Evolutionary conservation across 805 yeast genomes (phyloP), one percentile per base, ranked within the genome.

Genomic region (Teunomyces barrocoloradensis): DNA sequence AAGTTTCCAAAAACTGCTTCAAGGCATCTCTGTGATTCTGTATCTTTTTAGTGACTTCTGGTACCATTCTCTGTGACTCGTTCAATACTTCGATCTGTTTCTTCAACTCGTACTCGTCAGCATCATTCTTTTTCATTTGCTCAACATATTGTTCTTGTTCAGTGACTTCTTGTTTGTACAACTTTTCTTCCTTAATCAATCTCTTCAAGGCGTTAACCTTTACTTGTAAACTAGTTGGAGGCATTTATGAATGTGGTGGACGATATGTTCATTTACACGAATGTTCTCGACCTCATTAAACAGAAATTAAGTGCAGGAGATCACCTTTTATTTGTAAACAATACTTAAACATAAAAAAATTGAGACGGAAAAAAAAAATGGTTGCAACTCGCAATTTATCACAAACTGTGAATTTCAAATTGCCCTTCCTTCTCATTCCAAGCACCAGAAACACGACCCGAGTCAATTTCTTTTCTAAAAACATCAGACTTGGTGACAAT

Each of bases 141-240:
- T 68, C 74, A n/a, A 85, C 75, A 47, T 65, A 68, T 6, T 63
- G 62, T 38, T 74, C 68, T 51, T 84, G 86, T 41, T 81, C 84
- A 12, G 61, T 62, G 32, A 79, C 71, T 56, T 88, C 96, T 46
- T 75, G 70, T 21, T 74, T 68, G 60, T 88, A 89, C 29, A 80
- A 69, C 10, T 59, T 59, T 51, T 82, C 82, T 60, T 89, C 96
- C 54, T 86, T 86, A 34, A 83, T 56, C 12, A 89, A 69, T 51
- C 96, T 74, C 50, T 77, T 75, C 43, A 89, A 71, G 1, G 96
- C 90, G 48, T 78, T 80, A 32, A 78, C 74, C 55, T 87, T 87
- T 61, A 89, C 86, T 56, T 85, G 87, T 35, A 87, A 66, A 50
- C 75, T 81, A 1, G 88, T 71, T 27, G 92, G 94, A 1, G 89